Evolutionary conservation across 768 basidiomycete genomes (phyloP), one percentile per base, ranked within the genome.

Genomic region (Tulasnella sp.): DNA sequence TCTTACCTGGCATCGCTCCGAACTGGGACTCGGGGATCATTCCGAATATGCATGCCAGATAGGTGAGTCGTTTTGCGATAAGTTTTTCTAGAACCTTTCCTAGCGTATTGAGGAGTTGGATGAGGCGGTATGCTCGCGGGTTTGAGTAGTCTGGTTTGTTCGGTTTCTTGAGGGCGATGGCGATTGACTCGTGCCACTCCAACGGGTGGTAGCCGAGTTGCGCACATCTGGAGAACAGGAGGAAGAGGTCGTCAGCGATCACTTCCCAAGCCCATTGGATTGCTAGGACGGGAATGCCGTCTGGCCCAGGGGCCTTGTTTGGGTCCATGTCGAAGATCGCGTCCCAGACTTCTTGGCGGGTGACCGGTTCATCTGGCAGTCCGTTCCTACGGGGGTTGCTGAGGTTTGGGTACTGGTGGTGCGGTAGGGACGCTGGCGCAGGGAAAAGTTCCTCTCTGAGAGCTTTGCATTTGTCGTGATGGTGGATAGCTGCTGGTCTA

Each of bases 121-220:
- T 44, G 42, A 44, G 42, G 42, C 42, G 42, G 42, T 44, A 44
- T 10, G 42, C 42, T 6, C 42, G 42, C 4, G 42, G 42, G 42
- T 44, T 44, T 13, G 42, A 44, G 13, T 44, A 44, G 42, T 44
- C 42, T 7, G 42, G 42, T 44, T 44, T 44, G 13, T 44, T 44
- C 42, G 79, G 79, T 48, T 79, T 80, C 11, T 70, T 44, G 10
- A 80, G 74, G 9, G 73, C 61, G 7, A 70, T 69, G 26, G 74
- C 37, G 15, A 79, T 79, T 6, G 79, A 70, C 20, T 61, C 26
- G 32, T 72, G 72, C 57, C 61, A 79, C 9, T 44, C 57, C 3
- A 6, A 55, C 5, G 79, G 79, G 74, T 79, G 79, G 74, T 80
- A 79, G 32, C 79, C 79, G n/a, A 26, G 18, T 20, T 74, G 32